Evolutionary conservation across 345 rosid genomes (phyloP), one percentile per base, ranked within the genome.

Genomic region (Rhodamnia rubescens): DNA sequence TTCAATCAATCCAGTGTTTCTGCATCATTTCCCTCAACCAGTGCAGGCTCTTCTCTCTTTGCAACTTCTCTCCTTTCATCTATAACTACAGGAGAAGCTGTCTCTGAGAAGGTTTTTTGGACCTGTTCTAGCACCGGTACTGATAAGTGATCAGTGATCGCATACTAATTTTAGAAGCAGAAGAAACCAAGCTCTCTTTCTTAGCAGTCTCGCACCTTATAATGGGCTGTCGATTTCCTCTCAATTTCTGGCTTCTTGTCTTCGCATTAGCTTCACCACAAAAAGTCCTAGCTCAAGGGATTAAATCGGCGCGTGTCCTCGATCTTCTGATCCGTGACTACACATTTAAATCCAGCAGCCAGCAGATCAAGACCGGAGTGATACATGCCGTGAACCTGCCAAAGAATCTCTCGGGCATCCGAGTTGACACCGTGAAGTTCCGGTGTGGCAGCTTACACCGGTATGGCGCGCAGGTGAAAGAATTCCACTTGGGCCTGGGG

Each of bases 361-460:
- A 85, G 27, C 88, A 84, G 59, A 85, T 93, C 82, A 90, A 61
- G 86, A 97, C 99, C 61, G 98, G 98, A 14, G 87, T 52, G 27
- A 24, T 92, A 21, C 95, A 93, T 56, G 64, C 91, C 24, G 92
- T 95, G 26, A 44, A 89, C 21, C 90, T 95, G 74, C 98, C 99
- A 4, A 91, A 92, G 40, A 96, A 93, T 61, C 92, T 97, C 88
- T 95, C 99, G 0, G 96, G 96, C 83, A 94, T 95, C 87, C 85
- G 88, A 55, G 95, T 91, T 21, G 91, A 93, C 81, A 89, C 93
- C 1, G 96, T 86, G 47, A 94, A 92, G 90, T 94, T 92, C 85
- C 91, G 99, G 84, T 96, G 99, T 55, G 98, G 99, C 57, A 97
- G 99, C 85, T 92, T 96, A n/a, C 86, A 91, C 47, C 87, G 98